Percentiles rank a stretch among this genome's conserved stretches.
phyloP scores from a whole-genome alignment of 345 rosid species.

The Cardamine resedifolia region DNA sequence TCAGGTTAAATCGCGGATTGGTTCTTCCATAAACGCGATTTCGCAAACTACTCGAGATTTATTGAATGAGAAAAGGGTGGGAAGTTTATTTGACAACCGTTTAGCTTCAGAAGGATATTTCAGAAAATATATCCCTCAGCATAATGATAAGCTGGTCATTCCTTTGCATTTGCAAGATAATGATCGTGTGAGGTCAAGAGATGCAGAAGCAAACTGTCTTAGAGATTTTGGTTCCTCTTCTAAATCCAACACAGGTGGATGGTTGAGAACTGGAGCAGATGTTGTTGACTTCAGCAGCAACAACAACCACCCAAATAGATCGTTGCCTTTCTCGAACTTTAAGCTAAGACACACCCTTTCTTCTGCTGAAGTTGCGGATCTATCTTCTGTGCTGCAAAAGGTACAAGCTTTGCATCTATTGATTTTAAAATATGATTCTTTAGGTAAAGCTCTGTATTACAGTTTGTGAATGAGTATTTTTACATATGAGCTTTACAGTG shows the following conservation, averaged over 20 bases:
- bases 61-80: conserved; percentile 43
- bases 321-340: conserved; percentile 38
- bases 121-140: conserved; percentile 34
- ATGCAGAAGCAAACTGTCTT: conserved; percentile 37
- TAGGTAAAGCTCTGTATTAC: background rate
- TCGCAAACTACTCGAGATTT: conserved; percentile 40
- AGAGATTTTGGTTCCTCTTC: conserved; percentile 41
- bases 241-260: conserved; percentile 40
- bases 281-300: conserved; percentile 39
- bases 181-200: conserved; percentile 41
- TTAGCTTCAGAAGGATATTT: conserved; percentile 41
- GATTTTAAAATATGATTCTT: background rate
- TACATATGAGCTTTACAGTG: background rate
- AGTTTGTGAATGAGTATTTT: background rate
- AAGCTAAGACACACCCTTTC: conserved; percentile 39
- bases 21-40: conserved; percentile 30
- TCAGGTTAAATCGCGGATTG: conserved; percentile 29
- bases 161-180: conserved; percentile 39
- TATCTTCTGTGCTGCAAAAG: conserved; percentile 46
- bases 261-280: conserved; percentile 37
- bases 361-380: conserved; percentile 37
- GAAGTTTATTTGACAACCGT: conserved; percentile 47
- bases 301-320: conserved; percentile 30
- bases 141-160: conserved; percentile 30
- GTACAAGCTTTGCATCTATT: conserved; percentile 42